Conservation (phyloP, 164 flowering plant genomes). For the Piper betle region DNA sequence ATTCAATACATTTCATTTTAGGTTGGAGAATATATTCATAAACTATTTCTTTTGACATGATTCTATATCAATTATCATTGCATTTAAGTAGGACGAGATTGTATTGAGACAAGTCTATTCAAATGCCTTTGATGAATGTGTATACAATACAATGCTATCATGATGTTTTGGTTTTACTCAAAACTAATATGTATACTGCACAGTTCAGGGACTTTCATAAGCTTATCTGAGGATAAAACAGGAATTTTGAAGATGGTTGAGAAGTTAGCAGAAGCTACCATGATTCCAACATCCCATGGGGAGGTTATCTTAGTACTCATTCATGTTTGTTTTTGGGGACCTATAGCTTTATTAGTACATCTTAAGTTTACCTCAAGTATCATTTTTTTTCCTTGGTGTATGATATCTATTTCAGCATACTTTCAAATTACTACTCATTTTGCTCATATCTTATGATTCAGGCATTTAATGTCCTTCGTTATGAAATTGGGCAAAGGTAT, state of each 20-base stretch:
- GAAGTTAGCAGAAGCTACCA: slow-evolving; percentile 73
- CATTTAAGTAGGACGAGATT: too few relatives aligned
- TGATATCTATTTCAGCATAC: too few relatives aligned
- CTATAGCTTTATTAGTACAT: too few relatives aligned
- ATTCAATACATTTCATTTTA: not conserved
- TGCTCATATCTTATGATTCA: slow-evolving; percentile 38
- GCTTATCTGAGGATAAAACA: slow-evolving; percentile 67
- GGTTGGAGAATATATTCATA: not conserved
- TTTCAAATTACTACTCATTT: too few relatives aligned
- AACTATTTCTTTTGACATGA: not conserved
- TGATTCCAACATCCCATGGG: slow-evolving; percentile 70
- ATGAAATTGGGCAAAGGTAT: slow-evolving; percentile 86
- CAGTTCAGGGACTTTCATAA: slow-evolving; percentile 85
- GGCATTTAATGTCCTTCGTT: slow-evolving; percentile 86
- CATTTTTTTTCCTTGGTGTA: too few relatives aligned
- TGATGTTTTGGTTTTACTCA: not conserved
- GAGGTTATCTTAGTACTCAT: slow-evolving; percentile 42
- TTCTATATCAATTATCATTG: too few relatives aligned
- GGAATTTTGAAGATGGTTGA: slow-evolving; percentile 65
- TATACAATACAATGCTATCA: too few relatives aligned
- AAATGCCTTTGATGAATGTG: too few relatives aligned
- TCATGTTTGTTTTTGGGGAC: too few relatives aligned
- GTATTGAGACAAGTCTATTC: too few relatives aligned
- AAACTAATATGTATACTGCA: slow-evolving; percentile 1
- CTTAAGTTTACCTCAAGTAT: too few relatives aligned